Base-by-base conservation (phyloP, 352 stramenopile species). In the Peronospora tabacina region DNA sequence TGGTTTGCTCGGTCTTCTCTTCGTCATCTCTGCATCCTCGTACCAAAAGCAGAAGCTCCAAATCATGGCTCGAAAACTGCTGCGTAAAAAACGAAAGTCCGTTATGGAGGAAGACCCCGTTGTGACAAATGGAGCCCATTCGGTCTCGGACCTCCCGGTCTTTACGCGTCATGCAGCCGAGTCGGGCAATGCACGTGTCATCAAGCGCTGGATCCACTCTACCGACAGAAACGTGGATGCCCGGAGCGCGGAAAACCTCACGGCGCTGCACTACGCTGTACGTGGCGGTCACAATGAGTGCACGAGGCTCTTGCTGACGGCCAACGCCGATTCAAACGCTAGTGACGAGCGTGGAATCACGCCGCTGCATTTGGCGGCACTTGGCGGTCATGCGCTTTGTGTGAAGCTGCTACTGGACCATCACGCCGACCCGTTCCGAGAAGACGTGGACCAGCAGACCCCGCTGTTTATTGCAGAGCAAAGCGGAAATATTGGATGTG, bases 121-220 rank as follows among this genome's bases (percentile, higher is more conserved):
- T 7, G 29, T 38, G 11, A 15, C 19, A 28, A 66, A 56, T 15
- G 38, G 68, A 26, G 56, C 63, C 5, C 45, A 59, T 3, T 22
- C 53, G 0, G 20, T 68, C 0, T 66, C 72, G 0, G 70, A 71
- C 22, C 73, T 91, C 20, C 80, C 80, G 2, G 62, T 66, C 0
- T 91, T 91, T 33, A 75, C 72, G 6, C 64, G 72, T 22, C 59
- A 75, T n/a, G 80, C 80, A 6, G 80, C 77, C 10, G 77, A 87
- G 50, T 58, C 75, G 9, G 80, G 80, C 55, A 91, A 89, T 33
- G 72, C 71, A 22, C 80, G 80, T 38, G 77, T 91, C 10, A 42
- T 91, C 45, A 88, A 89, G 70, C 80, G 80, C 48, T 91, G 80
- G 80, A 72, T 87, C 16, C 69, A 83, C 49, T 87, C 80, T 11